Evolutionary conservation across 306 rosid genomes (phyloP).

Genomic region (Sechiopsis laciniata): DNA sequence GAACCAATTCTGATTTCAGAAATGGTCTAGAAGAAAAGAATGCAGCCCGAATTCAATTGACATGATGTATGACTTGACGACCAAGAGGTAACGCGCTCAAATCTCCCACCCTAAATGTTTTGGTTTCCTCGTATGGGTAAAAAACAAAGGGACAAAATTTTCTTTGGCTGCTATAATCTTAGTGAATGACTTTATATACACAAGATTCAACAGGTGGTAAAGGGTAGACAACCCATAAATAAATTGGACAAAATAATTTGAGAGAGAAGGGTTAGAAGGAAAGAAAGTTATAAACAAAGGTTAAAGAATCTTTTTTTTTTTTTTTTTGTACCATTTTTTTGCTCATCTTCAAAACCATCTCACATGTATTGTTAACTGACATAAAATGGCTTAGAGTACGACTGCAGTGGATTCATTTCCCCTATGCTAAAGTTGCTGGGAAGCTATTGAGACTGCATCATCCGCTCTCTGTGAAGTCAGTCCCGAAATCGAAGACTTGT

Average conservation of each 20-base stretch:
- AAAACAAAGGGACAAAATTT: slow-evolving; percentile 25
- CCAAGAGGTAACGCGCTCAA: no score
- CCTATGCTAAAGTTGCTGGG: slow-evolving; percentile 44
- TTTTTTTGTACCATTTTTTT: slow-evolving; percentile 31
- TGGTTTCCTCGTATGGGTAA: not conserved
- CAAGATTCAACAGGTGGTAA: slow-evolving; percentile 50
- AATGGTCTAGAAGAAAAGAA: not conserved
- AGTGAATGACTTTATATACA: slow-evolving; percentile 50
- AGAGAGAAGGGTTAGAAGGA: slow-evolving; percentile 25
- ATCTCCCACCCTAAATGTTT: no score
- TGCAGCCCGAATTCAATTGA: no score
- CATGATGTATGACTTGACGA: no score
- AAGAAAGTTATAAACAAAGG: slow-evolving; percentile 16
- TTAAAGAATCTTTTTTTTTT: slow-evolving; percentile 23
- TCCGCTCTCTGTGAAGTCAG: slow-evolving; percentile 23
- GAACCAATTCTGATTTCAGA: slow-evolving; percentile 9
- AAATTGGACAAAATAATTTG: slow-evolving; percentile 41
- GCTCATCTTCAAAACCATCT: slow-evolving; percentile 16
- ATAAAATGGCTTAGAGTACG: slow-evolving; percentile 35
- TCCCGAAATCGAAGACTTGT: slow-evolving; percentile 52
- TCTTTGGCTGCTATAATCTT: slow-evolving; percentile 35
- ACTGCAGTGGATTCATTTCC: slow-evolving; percentile 21
- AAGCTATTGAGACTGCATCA: slow-evolving; percentile 12
- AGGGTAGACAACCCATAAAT: slow-evolving; percentile 30
- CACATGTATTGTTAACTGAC: not conserved